A percentile compares a stretch with the other conserved stretches of the same genome.
phyloP scores from a whole-genome alignment of 495 filamentous ascomycete genomes.

The Tetracladium setigerum region DNA sequence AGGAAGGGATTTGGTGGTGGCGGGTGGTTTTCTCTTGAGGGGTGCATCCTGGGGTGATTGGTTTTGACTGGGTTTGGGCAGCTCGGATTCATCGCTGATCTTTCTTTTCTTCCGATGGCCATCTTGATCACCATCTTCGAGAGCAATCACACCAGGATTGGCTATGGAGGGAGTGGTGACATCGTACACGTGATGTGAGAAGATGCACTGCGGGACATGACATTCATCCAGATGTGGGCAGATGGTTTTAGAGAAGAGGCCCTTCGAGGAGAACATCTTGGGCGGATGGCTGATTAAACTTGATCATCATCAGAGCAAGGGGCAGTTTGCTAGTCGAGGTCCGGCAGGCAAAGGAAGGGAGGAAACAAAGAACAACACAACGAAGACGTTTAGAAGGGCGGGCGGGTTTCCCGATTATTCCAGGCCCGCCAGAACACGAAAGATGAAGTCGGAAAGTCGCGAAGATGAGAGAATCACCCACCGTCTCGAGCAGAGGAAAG shows the following conservation, averaged over 20 bases:
- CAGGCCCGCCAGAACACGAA: too few relatives aligned
- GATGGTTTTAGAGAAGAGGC: slow-evolving; percentile 18
- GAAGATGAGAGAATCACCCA: too few relatives aligned
- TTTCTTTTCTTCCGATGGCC: slow-evolving; percentile 11
- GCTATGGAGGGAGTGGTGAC: background rate
- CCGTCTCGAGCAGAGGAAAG: too few relatives aligned
- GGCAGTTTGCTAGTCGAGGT: too few relatives aligned
- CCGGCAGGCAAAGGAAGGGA: too few relatives aligned
- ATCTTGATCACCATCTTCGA: slow-evolving; percentile 1
- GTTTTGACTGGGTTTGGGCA: background rate
- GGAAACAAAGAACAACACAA: too few relatives aligned
- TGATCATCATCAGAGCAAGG: too few relatives aligned
- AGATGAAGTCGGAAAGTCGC: too few relatives aligned
- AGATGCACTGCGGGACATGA: slow-evolving; percentile 19
- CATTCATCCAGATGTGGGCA: slow-evolving; percentile 20
- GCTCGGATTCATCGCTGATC: slow-evolving; percentile 5
- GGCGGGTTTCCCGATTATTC: too few relatives aligned
- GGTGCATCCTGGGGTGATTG: background rate
- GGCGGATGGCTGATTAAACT: too few relatives aligned
- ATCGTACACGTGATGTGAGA: slow-evolving; percentile 8
- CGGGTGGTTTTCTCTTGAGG: background rate
- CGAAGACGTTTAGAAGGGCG: too few relatives aligned
- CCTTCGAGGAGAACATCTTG: slow-evolving; percentile 21
- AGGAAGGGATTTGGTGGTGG: slow-evolving; percentile 27
- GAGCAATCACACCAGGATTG: background rate